phyloP scores from a whole-genome alignment of 2,329 filamentous ascomycete species.

The Claviceps maximensis region DNA sequence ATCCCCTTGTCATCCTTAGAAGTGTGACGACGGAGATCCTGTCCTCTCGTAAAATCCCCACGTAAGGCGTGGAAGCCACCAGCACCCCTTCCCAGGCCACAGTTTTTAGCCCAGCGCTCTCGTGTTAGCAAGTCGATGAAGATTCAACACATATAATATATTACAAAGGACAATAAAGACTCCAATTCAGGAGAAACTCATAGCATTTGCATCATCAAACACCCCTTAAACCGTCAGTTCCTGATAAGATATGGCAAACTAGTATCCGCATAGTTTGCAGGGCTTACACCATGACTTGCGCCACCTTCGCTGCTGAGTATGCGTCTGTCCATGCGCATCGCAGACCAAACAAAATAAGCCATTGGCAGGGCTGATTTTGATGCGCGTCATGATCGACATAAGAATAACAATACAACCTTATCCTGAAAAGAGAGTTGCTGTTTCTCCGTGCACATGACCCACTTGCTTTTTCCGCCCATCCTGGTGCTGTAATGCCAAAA shows the following conservation, averaged over 20 bases:
- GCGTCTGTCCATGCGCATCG: background rate
- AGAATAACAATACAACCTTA: slow-evolving; percentile 6
- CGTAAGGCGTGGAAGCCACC: background rate
- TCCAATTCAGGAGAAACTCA: background rate
- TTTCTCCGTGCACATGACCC: background rate
- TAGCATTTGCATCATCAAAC: background rate
- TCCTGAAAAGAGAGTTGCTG: slow-evolving; percentile 5
- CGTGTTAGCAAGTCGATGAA: background rate
- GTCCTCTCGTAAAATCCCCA: background rate
- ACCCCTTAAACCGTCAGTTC: background rate
- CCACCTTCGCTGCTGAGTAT: background rate
- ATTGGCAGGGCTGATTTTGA: background rate
- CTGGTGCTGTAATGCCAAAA: slow-evolving; percentile 9
- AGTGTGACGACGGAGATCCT: background rate
- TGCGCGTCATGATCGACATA: slow-evolving; percentile 1
- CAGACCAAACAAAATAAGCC: background rate
- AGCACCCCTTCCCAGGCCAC: background rate
- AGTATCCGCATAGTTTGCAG: background rate
- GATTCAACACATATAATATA: background rate
- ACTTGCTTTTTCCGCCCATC: background rate
- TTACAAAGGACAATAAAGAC: background rate
- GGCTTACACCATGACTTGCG: background rate
- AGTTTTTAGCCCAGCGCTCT: background rate
- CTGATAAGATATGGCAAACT: background rate
- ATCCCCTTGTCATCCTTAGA: background rate